These are phyloP conservation scores for Daldinia decipiens DNA, from an alignment of 495 filamentous ascomycete species.

Conservation along the genomic window DNA sequence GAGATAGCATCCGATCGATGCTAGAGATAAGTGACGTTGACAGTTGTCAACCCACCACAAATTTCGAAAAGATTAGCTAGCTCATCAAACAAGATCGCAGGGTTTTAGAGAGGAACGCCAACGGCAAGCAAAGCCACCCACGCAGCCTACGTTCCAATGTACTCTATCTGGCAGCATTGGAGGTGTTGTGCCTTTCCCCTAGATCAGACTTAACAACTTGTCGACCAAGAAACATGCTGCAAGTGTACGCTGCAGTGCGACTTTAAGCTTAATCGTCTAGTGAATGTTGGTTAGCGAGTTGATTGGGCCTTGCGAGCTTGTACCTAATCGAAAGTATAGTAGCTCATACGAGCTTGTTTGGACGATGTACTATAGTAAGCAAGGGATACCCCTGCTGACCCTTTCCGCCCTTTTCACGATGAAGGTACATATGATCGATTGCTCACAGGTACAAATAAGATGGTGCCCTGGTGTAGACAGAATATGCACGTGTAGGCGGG, in stretches of 20 bases:
- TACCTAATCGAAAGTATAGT: conserved; percentile 15
- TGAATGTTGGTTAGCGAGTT: conserved; percentile 26
- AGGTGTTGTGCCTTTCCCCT: background rate
- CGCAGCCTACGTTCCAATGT: conserved; percentile 1
- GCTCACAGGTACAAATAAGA: conserved; percentile 3
- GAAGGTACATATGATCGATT: conserved; percentile 13
- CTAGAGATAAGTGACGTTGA: conserved; percentile 27
- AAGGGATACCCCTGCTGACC: conserved; percentile 3
- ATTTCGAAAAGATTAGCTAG: conserved; percentile 20
- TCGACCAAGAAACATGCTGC: conserved; percentile 35
- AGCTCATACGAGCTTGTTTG: conserved; percentile 33
- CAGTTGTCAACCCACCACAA: conserved; percentile 15
- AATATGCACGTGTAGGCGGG: conserved; percentile 38
- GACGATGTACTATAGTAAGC: conserved; percentile 20
- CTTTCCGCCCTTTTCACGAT: conserved; percentile 22
- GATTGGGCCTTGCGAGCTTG: conserved; percentile 16
- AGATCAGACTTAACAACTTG: conserved; percentile 1
- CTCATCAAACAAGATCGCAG: conserved; percentile 26
- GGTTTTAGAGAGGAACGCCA: background rate
- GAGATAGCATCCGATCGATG: conserved; percentile 17
- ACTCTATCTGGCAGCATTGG: conserved; percentile 6
- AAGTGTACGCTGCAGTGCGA: conserved; percentile 33
- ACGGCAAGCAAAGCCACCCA: conserved; percentile 2
- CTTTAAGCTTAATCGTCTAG: conserved; percentile 39
- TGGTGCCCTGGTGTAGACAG: conserved; percentile 9